Evolutionary conservation across 2,329 filamentous ascomycete species (phyloP).

Genomic region (Geosmithia flava): DNA sequence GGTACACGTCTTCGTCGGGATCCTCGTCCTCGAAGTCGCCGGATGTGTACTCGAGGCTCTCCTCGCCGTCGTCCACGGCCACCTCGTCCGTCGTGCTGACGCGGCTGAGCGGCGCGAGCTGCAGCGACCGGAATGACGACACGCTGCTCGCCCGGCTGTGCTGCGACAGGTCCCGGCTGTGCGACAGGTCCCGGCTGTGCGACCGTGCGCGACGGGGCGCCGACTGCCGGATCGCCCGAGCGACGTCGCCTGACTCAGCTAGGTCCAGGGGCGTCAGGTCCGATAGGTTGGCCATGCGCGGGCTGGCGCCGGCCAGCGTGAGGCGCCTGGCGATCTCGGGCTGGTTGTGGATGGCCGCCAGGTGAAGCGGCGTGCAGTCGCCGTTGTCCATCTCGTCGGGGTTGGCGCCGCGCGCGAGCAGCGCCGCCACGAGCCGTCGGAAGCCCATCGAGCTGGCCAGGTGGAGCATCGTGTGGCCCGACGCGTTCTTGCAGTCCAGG

Average conservation of each 20-base stretch:
- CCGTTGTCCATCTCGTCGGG: conserved; percentile 64
- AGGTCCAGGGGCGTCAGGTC: conserved; percentile 63
- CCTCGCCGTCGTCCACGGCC: conserved; percentile 25
- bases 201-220: conserved; percentile 48
- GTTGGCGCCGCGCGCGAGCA: conserved; percentile 67
- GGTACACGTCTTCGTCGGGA: conserved; percentile 21
- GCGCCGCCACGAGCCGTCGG: conserved; percentile 61
- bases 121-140: conserved; percentile 50
- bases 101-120: conserved; percentile 41
- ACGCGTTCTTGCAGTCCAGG: conserved; percentile 51
- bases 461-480: conserved; percentile 72
- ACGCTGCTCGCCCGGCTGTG: conserved; percentile 54
- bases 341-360: conserved; percentile 67
- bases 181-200: conserved; percentile 53
- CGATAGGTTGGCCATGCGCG: conserved; percentile 54
- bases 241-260: conserved; percentile 50
- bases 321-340: conserved; percentile 65
- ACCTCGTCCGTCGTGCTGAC: conserved; percentile 16
- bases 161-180: conserved; percentile 45
- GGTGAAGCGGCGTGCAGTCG: conserved; percentile 72
- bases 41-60: conserved; percentile 32
- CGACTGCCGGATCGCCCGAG: conserved; percentile 49
- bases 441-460: conserved; percentile 65
- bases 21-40: conserved; percentile 29
- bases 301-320: conserved; percentile 61